These are phyloP conservation scores for Stephania japonica DNA, from an alignment of 164 flowering plant species.

Conservation along the genomic window DNA sequence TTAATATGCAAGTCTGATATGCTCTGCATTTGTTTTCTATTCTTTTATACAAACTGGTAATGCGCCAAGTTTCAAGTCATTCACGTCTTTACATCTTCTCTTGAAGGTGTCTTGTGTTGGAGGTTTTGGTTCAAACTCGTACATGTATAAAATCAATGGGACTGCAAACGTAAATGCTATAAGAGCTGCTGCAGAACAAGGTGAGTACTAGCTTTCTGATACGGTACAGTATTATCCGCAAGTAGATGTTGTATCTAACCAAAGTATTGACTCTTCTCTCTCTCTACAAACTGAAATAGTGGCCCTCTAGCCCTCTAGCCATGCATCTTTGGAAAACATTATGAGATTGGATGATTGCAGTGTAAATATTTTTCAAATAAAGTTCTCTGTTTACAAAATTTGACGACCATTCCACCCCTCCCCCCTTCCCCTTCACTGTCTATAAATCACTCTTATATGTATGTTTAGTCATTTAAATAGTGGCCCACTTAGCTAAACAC, in stretches of 20 bases:
- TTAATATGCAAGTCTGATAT: not conserved
- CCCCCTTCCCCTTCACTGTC: too few species aligned
- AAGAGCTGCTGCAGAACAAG: constrained; percentile 89
- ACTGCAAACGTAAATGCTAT: constrained; percentile 97
- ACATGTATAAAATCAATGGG: constrained; percentile 92
- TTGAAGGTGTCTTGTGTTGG: constrained; percentile 92
- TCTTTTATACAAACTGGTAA: too few species aligned
- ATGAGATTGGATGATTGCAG: too few species aligned
- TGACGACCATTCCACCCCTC: too few species aligned
- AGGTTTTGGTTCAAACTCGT: constrained; percentile 85
- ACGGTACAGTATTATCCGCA: too few species aligned
- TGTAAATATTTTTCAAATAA: too few species aligned
- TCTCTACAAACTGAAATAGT: not conserved
- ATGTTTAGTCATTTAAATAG: too few species aligned
- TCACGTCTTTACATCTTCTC: not conserved
- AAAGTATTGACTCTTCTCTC: not conserved
- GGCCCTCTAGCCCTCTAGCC: not conserved
- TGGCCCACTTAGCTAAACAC: too few species aligned
- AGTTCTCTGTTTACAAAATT: too few species aligned
- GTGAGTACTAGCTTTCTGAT: constrained; percentile 22
- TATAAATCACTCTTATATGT: too few species aligned
- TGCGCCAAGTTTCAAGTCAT: not conserved
- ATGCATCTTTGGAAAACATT: too few species aligned
- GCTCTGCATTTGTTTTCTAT: not conserved
- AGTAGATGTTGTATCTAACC: too few species aligned